Evolutionary conservation across 78 protist species (phyloP).

Genomic region (Dictyostelium discoideum): DNA sequence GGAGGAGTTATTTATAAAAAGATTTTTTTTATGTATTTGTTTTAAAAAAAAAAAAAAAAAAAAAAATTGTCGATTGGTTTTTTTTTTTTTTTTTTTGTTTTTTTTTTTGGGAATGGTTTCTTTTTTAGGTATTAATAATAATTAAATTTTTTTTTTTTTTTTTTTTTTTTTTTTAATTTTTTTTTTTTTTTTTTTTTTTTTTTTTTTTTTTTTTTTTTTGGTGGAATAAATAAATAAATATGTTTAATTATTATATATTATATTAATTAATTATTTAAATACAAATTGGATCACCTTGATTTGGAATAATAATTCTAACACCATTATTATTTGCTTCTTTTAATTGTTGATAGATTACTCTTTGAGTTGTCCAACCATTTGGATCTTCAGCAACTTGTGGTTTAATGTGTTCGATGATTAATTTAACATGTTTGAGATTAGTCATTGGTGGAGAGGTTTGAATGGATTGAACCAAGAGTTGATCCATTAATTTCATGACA

Average conservation of each 20-base stretch:
- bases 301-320: slow-evolving; percentile 37
- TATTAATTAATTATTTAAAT: slow-evolving; percentile 10
- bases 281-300: slow-evolving; percentile 74
- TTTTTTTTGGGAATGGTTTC: too few relatives aligned
- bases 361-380: background rate
- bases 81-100: too few relatives aligned
- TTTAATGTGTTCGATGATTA: slow-evolving; percentile 57
- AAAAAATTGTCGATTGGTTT: background rate
- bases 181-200: too few relatives aligned
- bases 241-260: background rate
- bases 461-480: background rate
- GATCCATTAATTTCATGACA: slow-evolving; percentile 17
- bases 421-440: slow-evolving; percentile 21
- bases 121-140: too few relatives aligned
- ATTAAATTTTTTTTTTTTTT: too few relatives aligned
- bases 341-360: slow-evolving; percentile 39
- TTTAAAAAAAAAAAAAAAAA: too few relatives aligned
- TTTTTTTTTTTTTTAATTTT: too few relatives aligned
- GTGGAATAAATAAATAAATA: background rate
- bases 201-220: background rate
- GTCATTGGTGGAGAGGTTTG: background rate
- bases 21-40: too few relatives aligned
- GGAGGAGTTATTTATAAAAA: background rate
- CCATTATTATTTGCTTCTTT: slow-evolving; percentile 6
- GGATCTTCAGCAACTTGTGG: slow-evolving; percentile 33